Conservation (phyloP, 495 filamentous ascomycete genomes). For the Daldinia decipiens region DNA sequence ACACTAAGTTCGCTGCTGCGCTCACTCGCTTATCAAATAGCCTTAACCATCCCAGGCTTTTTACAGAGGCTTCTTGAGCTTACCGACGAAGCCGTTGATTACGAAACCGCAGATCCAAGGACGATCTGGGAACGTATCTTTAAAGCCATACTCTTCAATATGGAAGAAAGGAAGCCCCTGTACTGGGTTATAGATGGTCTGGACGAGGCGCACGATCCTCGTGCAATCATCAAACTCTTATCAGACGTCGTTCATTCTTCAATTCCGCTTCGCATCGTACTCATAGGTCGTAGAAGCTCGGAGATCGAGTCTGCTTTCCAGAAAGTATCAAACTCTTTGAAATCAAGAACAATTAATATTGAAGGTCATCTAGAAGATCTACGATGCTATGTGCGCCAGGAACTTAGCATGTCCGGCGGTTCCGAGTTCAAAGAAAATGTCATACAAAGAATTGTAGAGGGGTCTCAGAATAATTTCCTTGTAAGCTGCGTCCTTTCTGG, state of each 20-base stretch:
- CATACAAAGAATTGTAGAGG: slow-evolving; percentile 26
- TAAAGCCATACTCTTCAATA: slow-evolving; percentile 43
- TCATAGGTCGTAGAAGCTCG: slow-evolving; percentile 34
- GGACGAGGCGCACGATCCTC: slow-evolving; percentile 47
- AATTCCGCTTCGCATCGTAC: slow-evolving; percentile 36
- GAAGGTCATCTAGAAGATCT: slow-evolving; percentile 45
- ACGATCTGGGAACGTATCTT: slow-evolving; percentile 56
- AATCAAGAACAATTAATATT: slow-evolving; percentile 10
- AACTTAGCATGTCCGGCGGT: slow-evolving; percentile 26
- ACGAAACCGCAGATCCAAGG: slow-evolving; percentile 43
- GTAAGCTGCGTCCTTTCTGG: neutral
- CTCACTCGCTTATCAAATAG: slow-evolving; percentile 51
- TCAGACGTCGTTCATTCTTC: neutral
- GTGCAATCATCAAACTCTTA: neutral
- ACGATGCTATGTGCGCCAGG: slow-evolving; percentile 33
- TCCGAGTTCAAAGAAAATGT: slow-evolving; percentile 14
- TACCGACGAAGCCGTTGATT: neutral
- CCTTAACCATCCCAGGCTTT: slow-evolving; percentile 35
- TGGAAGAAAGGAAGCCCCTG: slow-evolving; percentile 30
- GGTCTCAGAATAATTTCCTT: slow-evolving; percentile 45
- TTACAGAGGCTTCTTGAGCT: slow-evolving; percentile 43
- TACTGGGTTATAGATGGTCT: slow-evolving; percentile 54
- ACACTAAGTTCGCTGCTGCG: slow-evolving; percentile 36
- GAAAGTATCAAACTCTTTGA: slow-evolving; percentile 8
- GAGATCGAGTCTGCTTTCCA: slow-evolving; percentile 32